Base-by-base conservation (phyloP, 352 stramenopile species). In the Plasmopara muralis region DNA sequence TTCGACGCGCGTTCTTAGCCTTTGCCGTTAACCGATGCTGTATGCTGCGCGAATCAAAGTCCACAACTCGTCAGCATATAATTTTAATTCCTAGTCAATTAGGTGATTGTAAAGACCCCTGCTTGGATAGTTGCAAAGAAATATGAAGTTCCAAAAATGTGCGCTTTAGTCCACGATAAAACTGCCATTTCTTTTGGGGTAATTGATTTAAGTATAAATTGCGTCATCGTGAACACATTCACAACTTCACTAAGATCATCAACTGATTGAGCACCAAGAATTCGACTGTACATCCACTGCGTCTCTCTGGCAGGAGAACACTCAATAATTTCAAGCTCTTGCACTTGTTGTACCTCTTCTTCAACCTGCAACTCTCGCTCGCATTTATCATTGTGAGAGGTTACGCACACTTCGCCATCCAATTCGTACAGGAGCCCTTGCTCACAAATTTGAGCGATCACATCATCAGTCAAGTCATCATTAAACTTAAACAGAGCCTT, bases 351-450 rank as follows among this genome's bases (percentile, higher is more conserved):
- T 15, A 70, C 43, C 31, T 82, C 71, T 30, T 83, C 60, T 43
- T 85, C 56, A 10, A 81, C 46, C 15, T 83, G 72, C n/a, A 85
- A 33, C 53, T 87, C 72, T 10, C 69, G 71, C 53, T 85, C 75
- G 10, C 70, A 85, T 42, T 87, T 66, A 37, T 78, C 65, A 13
- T 51, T 66, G 41, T 78, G 75, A 0, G 60, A 47, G 14, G 60
- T 74, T 15, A 77, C 50, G 6, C 75, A 57, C 0, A 83, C 53
- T 47, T 66, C 63, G 30, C 77, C 57, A 15, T 85, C 64, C 9
- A 72, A 38, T 60, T 67, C 71, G 39, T 65, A 86, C 5, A 29
- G 25, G 6, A 33, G 38, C 0, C 61, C 48, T 48, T 25, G 33
- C 9, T 34, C 6, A 41, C 45, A 59, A 20, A 76, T 72, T 47